A percentile compares a stretch with the other conserved stretches of the same genome.
These are phyloP conservation scores for slime mould (Dictyostelium discoideum) DNA, from an alignment of 78 protist species.

Conservation along the genomic window DNA sequence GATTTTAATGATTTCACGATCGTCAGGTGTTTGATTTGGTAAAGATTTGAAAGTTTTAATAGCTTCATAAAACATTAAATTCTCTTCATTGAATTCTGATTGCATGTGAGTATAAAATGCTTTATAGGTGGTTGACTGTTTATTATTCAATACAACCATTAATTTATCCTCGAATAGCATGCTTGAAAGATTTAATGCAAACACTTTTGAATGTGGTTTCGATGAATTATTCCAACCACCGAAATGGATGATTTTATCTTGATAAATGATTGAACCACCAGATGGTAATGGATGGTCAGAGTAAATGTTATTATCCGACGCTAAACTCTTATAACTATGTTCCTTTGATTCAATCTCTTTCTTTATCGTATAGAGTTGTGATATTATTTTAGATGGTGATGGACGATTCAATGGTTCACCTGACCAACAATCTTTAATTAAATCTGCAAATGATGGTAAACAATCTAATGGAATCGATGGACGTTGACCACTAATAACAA, in stretches of 20 bases:
- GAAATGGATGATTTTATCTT: constrained; percentile 41
- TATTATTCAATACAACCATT: constrained; percentile 10
- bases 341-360: constrained; percentile 51
- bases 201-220: constrained; percentile 67
- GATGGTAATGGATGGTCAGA: constrained; percentile 64
- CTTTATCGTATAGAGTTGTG: constrained; percentile 10
- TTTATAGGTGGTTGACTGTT: constrained; percentile 38
- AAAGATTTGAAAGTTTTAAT: constrained; percentile 20
- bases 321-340: constrained; percentile 24
- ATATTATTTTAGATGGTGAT: constrained; percentile 1
- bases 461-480: constrained; percentile 68
- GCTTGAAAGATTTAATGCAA: constrained; percentile 19
- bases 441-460: constrained; percentile 70
- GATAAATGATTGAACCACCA: constrained; percentile 55
- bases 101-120: constrained; percentile 62
- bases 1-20: constrained; percentile 27
- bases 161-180: constrained; percentile 67
- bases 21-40: constrained; percentile 37
- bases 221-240: constrained; percentile 60
- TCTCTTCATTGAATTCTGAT: constrained; percentile 60
- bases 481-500: constrained; percentile 53
- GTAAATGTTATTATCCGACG: constrained; percentile 57
- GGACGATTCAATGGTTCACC: constrained; percentile 73
- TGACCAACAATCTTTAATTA: constrained; percentile 73
- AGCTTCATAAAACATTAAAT: constrained; percentile 46